Evolutionary conservation across 2,329 filamentous ascomycete species (phyloP), one percentile per base, ranked within the genome.

Genomic region (Hypoxylon sp.): DNA sequence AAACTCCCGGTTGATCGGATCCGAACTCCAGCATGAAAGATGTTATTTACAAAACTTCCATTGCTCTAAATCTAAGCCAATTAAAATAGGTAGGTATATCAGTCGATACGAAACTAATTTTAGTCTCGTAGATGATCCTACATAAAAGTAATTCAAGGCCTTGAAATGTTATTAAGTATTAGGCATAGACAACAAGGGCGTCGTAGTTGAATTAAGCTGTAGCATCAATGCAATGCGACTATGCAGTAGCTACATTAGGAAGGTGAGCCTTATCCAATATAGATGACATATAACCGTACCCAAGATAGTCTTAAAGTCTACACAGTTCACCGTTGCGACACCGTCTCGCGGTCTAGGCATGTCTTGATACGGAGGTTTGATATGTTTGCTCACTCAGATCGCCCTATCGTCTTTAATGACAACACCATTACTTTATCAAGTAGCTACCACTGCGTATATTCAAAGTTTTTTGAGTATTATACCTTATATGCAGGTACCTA

Each of bases 191-290:
- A 9, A 4, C 19, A 32, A 19, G 9, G 17, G 36, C 4, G 23
- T 43, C 17, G 66, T 63, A 30, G 66, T 68, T 66, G 45, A 60
- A 57, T 56, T 68, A 68, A 68, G 50, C 59, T 68, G 32, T 50
- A 32, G 9, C 45, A 41, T 56, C 43, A 38, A 68, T 66, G 66
- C 66, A 60, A 68, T 68, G 50, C 49, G 66, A 68, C 53, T 60
- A 56, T 63, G 63, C 55, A 59, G 17, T 46, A 14, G 17, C 62
- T 60, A 32, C 46, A 63, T 63, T 65, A 68, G 66, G 66, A 65
- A 68, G 66, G 66, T 68, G 53, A 59, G 19, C 19, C 32, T 50
- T 7, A 45, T 13, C 30, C 9, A 49, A 19, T 49, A 19, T 36
- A 28, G 1, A 49, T 46, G 21, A 52, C 34, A 34, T 9, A 19